A percentile compares a stretch with the other conserved stretches of the same genome.
Evolutionary conservation across 768 basidiomycete species (phyloP).

Genomic region (Lactarius pseudohatsudake): DNA sequence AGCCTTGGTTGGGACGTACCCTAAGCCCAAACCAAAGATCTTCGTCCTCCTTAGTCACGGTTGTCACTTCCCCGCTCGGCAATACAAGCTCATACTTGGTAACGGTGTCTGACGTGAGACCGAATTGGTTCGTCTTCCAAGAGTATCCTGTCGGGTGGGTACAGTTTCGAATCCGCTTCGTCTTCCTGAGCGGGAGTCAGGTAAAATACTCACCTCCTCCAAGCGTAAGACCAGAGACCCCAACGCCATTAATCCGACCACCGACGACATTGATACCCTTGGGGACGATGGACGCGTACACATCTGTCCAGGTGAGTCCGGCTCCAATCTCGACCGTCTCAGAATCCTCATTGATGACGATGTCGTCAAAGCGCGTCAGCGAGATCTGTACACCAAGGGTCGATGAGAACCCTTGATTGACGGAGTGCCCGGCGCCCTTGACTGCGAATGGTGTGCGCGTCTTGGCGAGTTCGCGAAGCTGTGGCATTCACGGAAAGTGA

Average conservation of each 20-base stretch:
- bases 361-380: constrained; percentile 28
- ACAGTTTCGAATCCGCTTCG: background rate
- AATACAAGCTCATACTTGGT: constrained; percentile 33
- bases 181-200: background rate
- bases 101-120: constrained; percentile 39
- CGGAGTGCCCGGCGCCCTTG: constrained; percentile 33
- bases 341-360: constrained; percentile 16
- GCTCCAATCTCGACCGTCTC: constrained; percentile 29
- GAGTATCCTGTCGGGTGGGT: constrained; percentile 34
- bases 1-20: background rate
- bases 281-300: constrained; percentile 30
- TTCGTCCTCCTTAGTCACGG: constrained; percentile 12
- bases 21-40: constrained; percentile 27
- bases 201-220: constrained; percentile 28
- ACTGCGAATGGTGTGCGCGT: constrained; percentile 20
- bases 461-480: constrained; percentile 12
- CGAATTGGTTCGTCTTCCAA: constrained; percentile 37
- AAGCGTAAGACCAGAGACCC: constrained; percentile 31
- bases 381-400: constrained; percentile 34
- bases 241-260: constrained; percentile 31
- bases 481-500: background rate
- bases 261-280: constrained; percentile 31
- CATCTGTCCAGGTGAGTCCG: constrained; percentile 34
- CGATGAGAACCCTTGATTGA: constrained; percentile 32
- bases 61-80: constrained; percentile 32